A percentile compares a stretch with the other conserved stretches of the same genome.
phyloP scores from a whole-genome alignment of 257 asterid genomes.

The Linaria vulgaris region DNA sequence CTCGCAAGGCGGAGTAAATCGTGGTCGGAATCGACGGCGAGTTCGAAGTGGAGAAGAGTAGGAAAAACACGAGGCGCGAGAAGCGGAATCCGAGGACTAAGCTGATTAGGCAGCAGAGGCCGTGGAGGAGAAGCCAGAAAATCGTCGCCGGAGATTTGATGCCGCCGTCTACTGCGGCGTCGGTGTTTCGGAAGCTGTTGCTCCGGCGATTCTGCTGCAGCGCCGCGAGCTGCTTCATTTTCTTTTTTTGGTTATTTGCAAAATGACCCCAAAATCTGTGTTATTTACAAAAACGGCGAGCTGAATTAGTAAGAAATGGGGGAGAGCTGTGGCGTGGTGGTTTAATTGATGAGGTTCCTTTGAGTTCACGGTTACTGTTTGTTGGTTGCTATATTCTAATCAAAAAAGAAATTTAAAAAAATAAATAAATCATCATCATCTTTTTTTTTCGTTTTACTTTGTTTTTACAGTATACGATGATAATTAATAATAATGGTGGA shows the following conservation, averaged over 20 bases:
- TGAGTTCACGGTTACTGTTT: conserved; percentile 52
- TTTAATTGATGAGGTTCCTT: conserved; percentile 46
- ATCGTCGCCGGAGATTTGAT: conserved; percentile 70
- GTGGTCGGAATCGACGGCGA: conserved; percentile 36
- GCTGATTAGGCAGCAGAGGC: conserved; percentile 81
- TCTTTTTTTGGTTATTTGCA: conserved; percentile 13
- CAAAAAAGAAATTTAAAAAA: no score
- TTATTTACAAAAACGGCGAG: conserved; percentile 14
- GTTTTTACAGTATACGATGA: no score
- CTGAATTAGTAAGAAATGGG: conserved; percentile 41
- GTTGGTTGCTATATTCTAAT: conserved; percentile 35
- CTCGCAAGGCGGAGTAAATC: conserved; percentile 42
- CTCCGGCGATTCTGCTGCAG: conserved; percentile 86
- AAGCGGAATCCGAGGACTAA: conserved; percentile 88
- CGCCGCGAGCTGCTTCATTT: conserved; percentile 78
- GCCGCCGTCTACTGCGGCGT: conserved; percentile 61
- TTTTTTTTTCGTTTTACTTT: not conserved
- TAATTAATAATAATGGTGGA: not conserved
- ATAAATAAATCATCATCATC: conserved; percentile 32
- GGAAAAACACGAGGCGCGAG: conserved; percentile 82
- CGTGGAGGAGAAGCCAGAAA: conserved; percentile 78
- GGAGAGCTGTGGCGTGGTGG: conserved; percentile 20
- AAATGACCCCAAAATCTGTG: conserved; percentile 19
- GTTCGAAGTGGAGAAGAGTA: conserved; percentile 45
- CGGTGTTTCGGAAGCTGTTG: conserved; percentile 64